Evolutionary conservation across 2,329 filamentous ascomycete species (phyloP).

Genomic region (Setomelanomma holmii): DNA sequence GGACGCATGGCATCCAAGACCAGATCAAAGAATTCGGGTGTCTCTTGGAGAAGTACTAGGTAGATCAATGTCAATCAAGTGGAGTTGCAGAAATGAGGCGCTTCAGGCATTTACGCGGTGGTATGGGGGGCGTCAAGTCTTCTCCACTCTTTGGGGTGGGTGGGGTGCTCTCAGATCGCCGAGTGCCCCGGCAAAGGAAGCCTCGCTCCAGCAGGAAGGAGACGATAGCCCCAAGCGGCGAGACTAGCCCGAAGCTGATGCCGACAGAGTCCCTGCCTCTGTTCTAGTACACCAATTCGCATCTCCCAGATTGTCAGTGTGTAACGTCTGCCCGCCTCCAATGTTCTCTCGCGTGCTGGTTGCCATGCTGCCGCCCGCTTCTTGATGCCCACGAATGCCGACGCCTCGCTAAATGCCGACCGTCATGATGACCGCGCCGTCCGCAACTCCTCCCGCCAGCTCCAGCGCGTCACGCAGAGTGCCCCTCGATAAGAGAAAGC

Average conservation of each 20-base stretch:
- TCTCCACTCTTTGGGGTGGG: no score
- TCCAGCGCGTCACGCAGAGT: constrained; percentile 44
- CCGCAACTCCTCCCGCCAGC: constrained; percentile 7
- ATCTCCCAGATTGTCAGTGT: no score
- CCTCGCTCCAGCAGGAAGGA: constrained; percentile 1
- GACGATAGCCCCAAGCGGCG: constrained; percentile 1
- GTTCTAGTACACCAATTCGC: no score
- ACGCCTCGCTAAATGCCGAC: neutral
- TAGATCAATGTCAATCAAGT: neutral
- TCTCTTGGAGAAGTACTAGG: constrained; percentile 21
- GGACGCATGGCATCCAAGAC: constrained; percentile 24
- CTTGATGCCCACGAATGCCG: neutral
- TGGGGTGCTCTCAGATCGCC: no score
- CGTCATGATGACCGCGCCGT: constrained; percentile 8
- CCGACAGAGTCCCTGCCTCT: neutral
- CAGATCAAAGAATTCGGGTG: constrained; percentile 19
- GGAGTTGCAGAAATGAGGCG: neutral
- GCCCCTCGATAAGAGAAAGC: constrained; percentile 54
- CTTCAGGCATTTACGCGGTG: neutral
- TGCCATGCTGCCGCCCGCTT: neutral
- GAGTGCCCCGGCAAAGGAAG: no score
- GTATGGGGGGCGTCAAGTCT: no score
- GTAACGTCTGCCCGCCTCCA: no score
- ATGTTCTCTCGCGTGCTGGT: neutral
- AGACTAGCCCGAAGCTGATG: neutral